Conservation (phyloP, 768 basidiomycete species). For the Lyophyllum semitale region DNA sequence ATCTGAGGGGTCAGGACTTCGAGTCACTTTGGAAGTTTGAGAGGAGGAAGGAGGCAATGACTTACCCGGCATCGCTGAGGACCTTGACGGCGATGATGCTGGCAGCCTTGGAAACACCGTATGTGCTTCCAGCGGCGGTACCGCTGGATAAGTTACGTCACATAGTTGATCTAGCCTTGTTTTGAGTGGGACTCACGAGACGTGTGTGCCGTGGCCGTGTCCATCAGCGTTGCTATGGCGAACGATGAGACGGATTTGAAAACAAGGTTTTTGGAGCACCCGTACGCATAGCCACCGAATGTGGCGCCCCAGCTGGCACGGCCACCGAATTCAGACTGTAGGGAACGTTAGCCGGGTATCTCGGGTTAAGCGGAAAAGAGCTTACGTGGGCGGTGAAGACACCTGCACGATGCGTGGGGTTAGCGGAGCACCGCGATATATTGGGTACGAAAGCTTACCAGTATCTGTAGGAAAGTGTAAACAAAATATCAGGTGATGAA, state of each 20-base stretch:
- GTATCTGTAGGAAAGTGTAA: conserved; percentile 18
- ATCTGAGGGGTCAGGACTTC: neutral
- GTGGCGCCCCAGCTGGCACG: too few relatives aligned
- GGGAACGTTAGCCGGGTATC: neutral
- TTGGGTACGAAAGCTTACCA: conserved; percentile 4
- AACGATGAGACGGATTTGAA: neutral
- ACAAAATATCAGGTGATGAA: neutral
- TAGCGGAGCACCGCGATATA: too few relatives aligned
- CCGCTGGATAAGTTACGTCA: conserved; percentile 20
- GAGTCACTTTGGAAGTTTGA: neutral
- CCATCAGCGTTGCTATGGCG: conserved; percentile 39
- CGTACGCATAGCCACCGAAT: too few relatives aligned
- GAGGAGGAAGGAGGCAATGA: neutral
- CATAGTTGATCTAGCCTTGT: neutral
- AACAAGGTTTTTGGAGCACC: too few relatives aligned
- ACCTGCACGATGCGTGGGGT: neutral
- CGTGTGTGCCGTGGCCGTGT: too few relatives aligned
- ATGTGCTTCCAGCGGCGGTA: conserved; percentile 33
- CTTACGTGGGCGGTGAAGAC: conserved; percentile 12
- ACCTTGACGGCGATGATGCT: conserved; percentile 11
- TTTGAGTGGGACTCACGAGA: conserved; percentile 34
- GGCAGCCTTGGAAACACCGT: conserved; percentile 33
- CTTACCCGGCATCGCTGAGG: too few relatives aligned
- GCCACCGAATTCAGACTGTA: conserved; percentile 38
- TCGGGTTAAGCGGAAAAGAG: neutral